Conservation (phyloP, 148 eudicot species). For the Rhododendron vialii region DNA sequence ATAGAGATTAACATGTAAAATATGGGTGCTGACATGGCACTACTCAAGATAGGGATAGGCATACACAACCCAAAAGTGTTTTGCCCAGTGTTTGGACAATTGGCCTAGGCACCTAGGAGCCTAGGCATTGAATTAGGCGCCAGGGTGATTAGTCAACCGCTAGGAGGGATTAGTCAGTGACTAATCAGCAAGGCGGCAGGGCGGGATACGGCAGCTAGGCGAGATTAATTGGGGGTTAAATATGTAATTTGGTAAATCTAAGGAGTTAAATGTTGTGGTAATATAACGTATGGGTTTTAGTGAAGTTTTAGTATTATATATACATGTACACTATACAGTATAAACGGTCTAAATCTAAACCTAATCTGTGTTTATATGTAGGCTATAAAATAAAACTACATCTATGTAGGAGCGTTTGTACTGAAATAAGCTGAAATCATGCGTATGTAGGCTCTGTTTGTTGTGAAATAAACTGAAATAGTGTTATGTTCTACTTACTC, state of each 20-base stretch:
- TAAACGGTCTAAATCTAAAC: background rate
- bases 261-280: background rate
- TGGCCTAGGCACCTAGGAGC: background rate
- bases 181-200: background rate
- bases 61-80: background rate
- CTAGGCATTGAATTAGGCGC: background rate
- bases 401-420: too few species aligned
- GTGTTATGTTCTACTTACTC: too few species aligned
- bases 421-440: too few species aligned
- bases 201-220: background rate
- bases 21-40: too few species aligned
- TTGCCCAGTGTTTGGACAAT: background rate
- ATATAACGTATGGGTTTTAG: too few species aligned
- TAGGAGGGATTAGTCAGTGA: background rate
- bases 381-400: too few species aligned
- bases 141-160: background rate
- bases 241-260: background rate
- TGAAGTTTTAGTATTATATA: background rate
- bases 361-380: background rate
- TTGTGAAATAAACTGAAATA: too few species aligned
- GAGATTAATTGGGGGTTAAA: background rate
- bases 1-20: background rate
- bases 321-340: background rate
- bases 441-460: too few species aligned
- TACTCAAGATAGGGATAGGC: background rate